phyloP scores from a whole-genome alignment of 2,329 filamentous ascomycete species.

The Monilinia polystroma region DNA sequence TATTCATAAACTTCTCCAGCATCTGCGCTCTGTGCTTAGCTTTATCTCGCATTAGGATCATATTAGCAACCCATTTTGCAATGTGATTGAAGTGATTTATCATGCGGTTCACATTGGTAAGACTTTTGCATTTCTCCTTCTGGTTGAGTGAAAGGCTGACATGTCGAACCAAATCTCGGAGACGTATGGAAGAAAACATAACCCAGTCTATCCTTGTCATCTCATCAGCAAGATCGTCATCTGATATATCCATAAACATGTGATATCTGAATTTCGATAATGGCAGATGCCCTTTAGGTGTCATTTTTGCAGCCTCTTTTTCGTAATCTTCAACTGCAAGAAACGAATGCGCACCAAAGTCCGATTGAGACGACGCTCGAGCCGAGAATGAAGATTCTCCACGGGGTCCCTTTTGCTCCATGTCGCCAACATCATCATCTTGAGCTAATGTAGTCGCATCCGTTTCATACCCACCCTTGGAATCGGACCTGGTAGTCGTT shows the following conservation, averaged over 20 bases:
- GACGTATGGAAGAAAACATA: conserved; percentile 93
- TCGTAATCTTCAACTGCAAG: conserved; percentile 77
- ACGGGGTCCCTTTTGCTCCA: conserved; percentile 33
- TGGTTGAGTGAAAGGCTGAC: conserved; percentile 72
- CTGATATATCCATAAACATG: conserved; percentile 80
- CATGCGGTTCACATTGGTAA: conserved; percentile 91
- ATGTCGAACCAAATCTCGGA: conserved; percentile 88
- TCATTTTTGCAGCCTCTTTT: conserved; percentile 69
- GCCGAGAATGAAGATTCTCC: conserved; percentile 33
- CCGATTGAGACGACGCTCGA: conserved; percentile 30
- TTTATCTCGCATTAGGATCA: conserved; percentile 88
- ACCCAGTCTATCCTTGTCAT: conserved; percentile 96
- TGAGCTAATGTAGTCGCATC: conserved; percentile 10
- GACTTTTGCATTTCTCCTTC: conserved; percentile 71
- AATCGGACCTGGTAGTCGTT: conserved; percentile 26
- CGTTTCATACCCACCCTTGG: conserved; percentile 22
- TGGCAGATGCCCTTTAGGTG: conserved; percentile 65
- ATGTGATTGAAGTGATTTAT: conserved; percentile 89
- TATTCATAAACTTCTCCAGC: conserved; percentile 92
- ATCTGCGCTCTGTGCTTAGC: conserved; percentile 90
- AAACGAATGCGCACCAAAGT: conserved; percentile 45
- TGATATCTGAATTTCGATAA: conserved; percentile 87
- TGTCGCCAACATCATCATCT: conserved; percentile 30
- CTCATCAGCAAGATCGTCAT: conserved; percentile 85
- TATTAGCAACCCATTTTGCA: conserved; percentile 77